Evolutionary conservation across 2,329 filamentous ascomycete species (phyloP).

Genomic region (Tolypocladium endophyticum): DNA sequence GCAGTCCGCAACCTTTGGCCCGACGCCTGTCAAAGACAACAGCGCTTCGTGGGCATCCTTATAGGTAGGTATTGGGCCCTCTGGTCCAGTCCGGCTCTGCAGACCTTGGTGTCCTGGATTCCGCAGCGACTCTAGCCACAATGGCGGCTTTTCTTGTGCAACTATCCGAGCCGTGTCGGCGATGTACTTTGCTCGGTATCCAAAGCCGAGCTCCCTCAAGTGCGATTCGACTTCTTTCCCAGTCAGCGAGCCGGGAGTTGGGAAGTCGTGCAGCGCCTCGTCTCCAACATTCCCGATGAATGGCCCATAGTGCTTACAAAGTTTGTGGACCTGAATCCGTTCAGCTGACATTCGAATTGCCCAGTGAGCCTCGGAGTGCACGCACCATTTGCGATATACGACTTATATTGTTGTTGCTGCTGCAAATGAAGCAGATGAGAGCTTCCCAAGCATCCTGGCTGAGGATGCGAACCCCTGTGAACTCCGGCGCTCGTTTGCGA

Average conservation of each 20-base stretch:
- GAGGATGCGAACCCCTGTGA: conserved; percentile 83
- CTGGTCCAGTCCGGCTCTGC: conserved; percentile 25
- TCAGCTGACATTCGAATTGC: background rate
- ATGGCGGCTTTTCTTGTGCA: conserved; percentile 50
- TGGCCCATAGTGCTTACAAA: conserved; percentile 77
- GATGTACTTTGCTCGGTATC: conserved; percentile 90
- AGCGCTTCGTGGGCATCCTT: conserved; percentile 71
- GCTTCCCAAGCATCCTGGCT: conserved; percentile 96
- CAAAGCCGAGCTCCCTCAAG: conserved; percentile 77
- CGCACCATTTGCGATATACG: conserved; percentile 88
- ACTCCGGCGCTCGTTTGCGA: conserved; percentile 72
- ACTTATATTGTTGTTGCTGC: conserved; percentile 95
- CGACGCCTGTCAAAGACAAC: conserved; percentile 73
- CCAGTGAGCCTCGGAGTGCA: background rate
- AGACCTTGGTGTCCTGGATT: conserved; percentile 60
- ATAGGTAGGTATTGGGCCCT: conserved; percentile 48
- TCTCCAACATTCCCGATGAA: conserved; percentile 61
- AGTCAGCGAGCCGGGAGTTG: conserved; percentile 62
- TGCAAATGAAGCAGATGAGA: conserved; percentile 90
- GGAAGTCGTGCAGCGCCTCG: conserved; percentile 78
- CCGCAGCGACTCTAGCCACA: conserved; percentile 68
- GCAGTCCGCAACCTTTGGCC: conserved; percentile 94
- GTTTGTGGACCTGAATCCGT: conserved; percentile 57
- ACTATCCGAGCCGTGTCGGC: conserved; percentile 74
- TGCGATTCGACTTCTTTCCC: conserved; percentile 66